phyloP scores from a whole-genome alignment of 805 yeast species.

The Blastobotrys chiropterorum region DNA sequence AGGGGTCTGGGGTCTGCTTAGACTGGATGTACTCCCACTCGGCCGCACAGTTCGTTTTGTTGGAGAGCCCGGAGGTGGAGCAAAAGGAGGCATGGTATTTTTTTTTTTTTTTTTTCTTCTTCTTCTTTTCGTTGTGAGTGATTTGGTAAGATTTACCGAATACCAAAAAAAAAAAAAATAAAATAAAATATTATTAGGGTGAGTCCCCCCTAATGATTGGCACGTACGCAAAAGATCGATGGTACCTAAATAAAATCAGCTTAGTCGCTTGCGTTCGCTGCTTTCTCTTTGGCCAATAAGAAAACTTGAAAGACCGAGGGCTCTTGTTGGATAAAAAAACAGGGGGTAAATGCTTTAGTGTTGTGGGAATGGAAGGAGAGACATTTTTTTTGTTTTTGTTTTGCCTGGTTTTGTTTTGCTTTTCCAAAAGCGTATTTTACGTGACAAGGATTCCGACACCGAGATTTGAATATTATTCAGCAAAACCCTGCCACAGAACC shows the following conservation, averaged over 20 bases:
- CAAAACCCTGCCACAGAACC: background rate
- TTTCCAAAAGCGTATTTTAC: background rate
- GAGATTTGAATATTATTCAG: background rate
- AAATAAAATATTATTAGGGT: too few relatives aligned
- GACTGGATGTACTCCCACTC: background rate
- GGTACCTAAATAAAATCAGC: too few relatives aligned
- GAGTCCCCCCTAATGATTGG: too few relatives aligned
- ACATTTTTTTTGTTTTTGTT: background rate
- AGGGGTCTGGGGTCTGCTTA: constrained; percentile 23
- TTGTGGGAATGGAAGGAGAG: background rate
- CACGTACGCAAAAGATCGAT: too few relatives aligned
- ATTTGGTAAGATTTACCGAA: too few relatives aligned
- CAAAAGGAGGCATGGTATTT: background rate
- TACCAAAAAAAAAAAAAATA: too few relatives aligned
- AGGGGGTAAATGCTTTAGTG: background rate
- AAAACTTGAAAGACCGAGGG: background rate
- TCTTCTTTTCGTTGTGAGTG: background rate
- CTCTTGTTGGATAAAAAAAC: background rate
- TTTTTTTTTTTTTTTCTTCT: too few relatives aligned
- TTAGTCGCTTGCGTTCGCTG: too few relatives aligned
- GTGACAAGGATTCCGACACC: background rate
- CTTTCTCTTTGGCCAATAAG: too few relatives aligned
- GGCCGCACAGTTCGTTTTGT: background rate
- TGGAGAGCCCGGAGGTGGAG: background rate
- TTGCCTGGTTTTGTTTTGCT: background rate